phyloP scores from a whole-genome alignment of 2,329 filamentous ascomycete genomes.

The Periconia sp. region DNA sequence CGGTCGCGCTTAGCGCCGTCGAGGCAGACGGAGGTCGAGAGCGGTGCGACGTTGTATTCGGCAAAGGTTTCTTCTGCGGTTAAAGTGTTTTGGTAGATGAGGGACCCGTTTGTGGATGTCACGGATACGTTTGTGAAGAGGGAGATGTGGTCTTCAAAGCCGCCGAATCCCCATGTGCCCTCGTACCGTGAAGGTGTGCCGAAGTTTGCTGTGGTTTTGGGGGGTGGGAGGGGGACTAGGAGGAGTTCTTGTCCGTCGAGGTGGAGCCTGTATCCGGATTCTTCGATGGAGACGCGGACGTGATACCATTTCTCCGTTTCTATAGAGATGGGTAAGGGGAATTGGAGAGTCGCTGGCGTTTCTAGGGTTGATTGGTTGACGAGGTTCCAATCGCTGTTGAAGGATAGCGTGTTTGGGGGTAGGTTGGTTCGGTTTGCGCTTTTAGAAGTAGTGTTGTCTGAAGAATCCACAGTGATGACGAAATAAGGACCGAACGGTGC shows the following conservation, averaged over 20 bases:
- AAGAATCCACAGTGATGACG: slow-evolving; percentile 20
- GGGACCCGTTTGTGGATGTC: neutral
- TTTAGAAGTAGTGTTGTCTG: slow-evolving; percentile 22
- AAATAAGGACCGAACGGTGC: slow-evolving; percentile 22
- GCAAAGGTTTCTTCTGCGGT: slow-evolving; percentile 28
- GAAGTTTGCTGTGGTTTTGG: neutral
- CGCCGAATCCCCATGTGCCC: slow-evolving; percentile 45
- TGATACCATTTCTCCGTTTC: slow-evolving; percentile 42
- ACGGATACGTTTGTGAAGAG: slow-evolving; percentile 40
- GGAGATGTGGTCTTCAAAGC: slow-evolving; percentile 44
- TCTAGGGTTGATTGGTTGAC: slow-evolving; percentile 42
- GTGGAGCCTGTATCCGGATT: slow-evolving; percentile 28
- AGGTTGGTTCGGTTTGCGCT: slow-evolving; percentile 41
- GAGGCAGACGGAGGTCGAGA: slow-evolving; percentile 42
- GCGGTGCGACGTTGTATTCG: slow-evolving; percentile 43
- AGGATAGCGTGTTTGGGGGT: slow-evolving; percentile 39
- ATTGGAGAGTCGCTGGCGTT: slow-evolving; percentile 5
- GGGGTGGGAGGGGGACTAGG: slow-evolving; percentile 16
- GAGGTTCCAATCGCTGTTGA: slow-evolving; percentile 38
- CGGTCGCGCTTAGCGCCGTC: slow-evolving; percentile 49
- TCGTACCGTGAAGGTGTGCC: slow-evolving; percentile 8
- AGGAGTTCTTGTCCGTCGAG: slow-evolving; percentile 23
- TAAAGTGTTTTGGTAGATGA: slow-evolving; percentile 37
- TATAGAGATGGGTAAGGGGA: slow-evolving; percentile 16
- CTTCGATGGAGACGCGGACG: slow-evolving; percentile 37